Conservation (phyloP, 1,139 yeast species). For the Hyphopichia khmerensis region DNA sequence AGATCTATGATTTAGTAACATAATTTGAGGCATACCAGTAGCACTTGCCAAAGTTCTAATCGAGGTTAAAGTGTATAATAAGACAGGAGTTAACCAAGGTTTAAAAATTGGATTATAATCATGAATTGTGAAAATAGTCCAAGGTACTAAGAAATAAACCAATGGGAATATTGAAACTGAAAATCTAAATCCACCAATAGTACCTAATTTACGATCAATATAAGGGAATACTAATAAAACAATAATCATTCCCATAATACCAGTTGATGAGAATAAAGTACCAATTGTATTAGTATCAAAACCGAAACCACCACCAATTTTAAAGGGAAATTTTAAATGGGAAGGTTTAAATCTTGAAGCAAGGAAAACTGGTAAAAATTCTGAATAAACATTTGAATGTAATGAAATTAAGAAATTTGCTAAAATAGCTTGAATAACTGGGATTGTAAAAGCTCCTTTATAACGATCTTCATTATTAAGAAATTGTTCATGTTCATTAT, state of each 20-base stretch:
- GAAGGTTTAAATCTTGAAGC: slow-evolving; percentile 43
- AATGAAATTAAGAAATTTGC: slow-evolving; percentile 30
- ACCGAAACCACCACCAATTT: slow-evolving; percentile 51
- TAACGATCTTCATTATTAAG: slow-evolving; percentile 6
- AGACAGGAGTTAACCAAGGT: slow-evolving; percentile 12
- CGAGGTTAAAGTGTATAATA: slow-evolving; percentile 11
- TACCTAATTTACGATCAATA: slow-evolving; percentile 21
- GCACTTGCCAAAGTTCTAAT: slow-evolving; percentile 18
- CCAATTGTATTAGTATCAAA: slow-evolving; percentile 23
- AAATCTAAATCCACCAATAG: slow-evolving; percentile 20
- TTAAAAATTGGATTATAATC: slow-evolving; percentile 15
- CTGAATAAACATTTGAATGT: slow-evolving; percentile 53
- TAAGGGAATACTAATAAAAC: slow-evolving; percentile 22
- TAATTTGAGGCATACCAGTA: slow-evolving; percentile 16
- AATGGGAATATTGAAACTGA: slow-evolving; percentile 22
- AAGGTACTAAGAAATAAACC: slow-evolving; percentile 21
- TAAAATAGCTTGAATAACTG: slow-evolving; percentile 33
- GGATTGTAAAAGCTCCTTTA: slow-evolving; percentile 18
- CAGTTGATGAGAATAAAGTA: slow-evolving; percentile 22
- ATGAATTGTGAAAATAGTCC: slow-evolving; percentile 19
- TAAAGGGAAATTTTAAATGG: slow-evolving; percentile 40
- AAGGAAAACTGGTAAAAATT: slow-evolving; percentile 59
- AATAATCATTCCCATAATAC: slow-evolving; percentile 23
- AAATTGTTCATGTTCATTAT: not conserved
- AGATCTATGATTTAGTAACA: slow-evolving; percentile 46